phyloP scores from a whole-genome alignment of 2,329 filamentous ascomycete genomes.

The Geosmithia morbida region DNA sequence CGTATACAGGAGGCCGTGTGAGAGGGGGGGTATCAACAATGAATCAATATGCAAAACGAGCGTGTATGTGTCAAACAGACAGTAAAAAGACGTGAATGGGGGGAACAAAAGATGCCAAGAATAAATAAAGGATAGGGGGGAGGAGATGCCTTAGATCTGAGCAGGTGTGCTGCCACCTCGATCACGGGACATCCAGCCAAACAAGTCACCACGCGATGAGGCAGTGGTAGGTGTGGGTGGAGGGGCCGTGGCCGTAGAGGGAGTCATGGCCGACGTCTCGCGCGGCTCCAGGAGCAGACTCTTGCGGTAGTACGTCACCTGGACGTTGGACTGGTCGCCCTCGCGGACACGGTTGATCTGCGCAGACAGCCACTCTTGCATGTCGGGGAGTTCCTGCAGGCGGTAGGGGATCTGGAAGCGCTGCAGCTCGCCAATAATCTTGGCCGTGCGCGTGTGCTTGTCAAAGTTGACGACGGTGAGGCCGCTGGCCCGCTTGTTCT shows the following conservation, averaged over 20 bases:
- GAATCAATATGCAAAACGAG: neutral
- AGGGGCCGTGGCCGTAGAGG: conserved; percentile 17
- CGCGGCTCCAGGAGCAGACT: conserved; percentile 73
- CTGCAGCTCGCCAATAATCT: conserved; percentile 90
- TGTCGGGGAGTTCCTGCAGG: conserved; percentile 66
- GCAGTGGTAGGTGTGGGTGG: conserved; percentile 12
- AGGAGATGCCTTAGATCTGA: neutral
- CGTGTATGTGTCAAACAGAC: neutral
- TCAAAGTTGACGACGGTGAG: conserved; percentile 92
- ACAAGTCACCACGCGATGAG: conserved; percentile 24
- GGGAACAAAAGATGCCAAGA: conserved; percentile 5
- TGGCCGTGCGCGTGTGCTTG: conserved; percentile 87
- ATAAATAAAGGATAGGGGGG: neutral
- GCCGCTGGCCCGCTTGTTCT: conserved; percentile 48
- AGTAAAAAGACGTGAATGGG: neutral
- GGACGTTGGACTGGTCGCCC: conserved; percentile 37
- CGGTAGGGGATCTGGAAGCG: conserved; percentile 91
- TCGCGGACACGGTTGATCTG: conserved; percentile 67
- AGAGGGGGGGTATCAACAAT: too few species aligned
- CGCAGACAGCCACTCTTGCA: conserved; percentile 84
- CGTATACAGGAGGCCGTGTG: too few species aligned
- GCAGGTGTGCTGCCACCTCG: conserved; percentile 15
- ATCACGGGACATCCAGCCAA: conserved; percentile 36
- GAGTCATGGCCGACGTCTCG: conserved; percentile 24
- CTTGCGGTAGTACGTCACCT: conserved; percentile 60